Evolutionary conservation across 2,329 filamentous ascomycete genomes (phyloP).

Genomic region (Microdochium trichocladiopsis): DNA sequence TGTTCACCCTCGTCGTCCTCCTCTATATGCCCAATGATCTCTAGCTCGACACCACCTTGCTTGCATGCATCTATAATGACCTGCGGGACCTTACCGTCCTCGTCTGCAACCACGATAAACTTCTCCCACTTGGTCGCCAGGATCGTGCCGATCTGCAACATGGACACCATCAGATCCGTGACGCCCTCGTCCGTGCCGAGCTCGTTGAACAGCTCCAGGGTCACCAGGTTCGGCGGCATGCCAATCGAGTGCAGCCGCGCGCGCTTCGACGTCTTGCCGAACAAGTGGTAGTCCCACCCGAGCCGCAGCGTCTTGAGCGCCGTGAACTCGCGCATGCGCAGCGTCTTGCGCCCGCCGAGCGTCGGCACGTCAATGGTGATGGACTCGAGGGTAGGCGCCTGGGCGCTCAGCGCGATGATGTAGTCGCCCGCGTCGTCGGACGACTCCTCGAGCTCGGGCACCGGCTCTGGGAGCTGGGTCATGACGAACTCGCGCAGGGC

Average conservation of each 20-base stretch:
- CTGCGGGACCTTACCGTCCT: constrained; percentile 23
- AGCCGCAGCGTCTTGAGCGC: constrained; percentile 31
- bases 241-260: constrained; percentile 38
- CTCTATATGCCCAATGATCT: constrained; percentile 14
- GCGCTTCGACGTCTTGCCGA: constrained; percentile 34
- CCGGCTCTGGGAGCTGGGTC: constrained; percentile 31
- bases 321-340: constrained; percentile 35
- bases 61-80: constrained; percentile 27
- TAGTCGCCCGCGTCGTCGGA: constrained; percentile 39
- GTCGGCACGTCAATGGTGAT: constrained; percentile 37
- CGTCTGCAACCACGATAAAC: constrained; percentile 26
- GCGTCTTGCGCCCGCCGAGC: constrained; percentile 28
- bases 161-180: constrained; percentile 28
- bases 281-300: constrained; percentile 41
- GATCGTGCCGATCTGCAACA: constrained; percentile 30
- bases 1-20: neutral
- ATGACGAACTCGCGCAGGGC: constrained; percentile 38
- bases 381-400: constrained; percentile 32
- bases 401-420: constrained; percentile 32
- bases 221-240: constrained; percentile 36
- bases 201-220: constrained; percentile 36
- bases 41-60: constrained; percentile 19
- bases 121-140: constrained; percentile 26
- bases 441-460: constrained; percentile 36
- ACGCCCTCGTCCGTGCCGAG: constrained; percentile 39